phyloP scores from a whole-genome alignment of 805 yeast species.

The Blastobotrys terrestris region DNA sequence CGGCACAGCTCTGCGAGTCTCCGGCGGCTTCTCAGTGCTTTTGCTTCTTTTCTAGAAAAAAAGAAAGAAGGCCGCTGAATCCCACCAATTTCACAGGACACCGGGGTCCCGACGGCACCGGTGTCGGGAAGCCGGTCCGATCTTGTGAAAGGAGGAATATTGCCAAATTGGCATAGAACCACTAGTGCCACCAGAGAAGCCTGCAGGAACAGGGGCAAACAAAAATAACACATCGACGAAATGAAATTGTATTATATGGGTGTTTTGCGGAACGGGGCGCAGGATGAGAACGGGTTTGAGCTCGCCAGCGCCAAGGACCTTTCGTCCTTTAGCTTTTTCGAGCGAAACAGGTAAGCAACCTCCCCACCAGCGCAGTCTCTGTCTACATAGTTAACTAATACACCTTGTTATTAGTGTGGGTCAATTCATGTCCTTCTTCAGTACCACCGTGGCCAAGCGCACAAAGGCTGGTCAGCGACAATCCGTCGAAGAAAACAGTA shows the following conservation, averaged over 20 bases:
- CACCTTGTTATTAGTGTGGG: slow-evolving; percentile 56
- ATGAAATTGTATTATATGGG: slow-evolving; percentile 95
- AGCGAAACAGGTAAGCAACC: slow-evolving; percentile 45
- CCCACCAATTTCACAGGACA: too few relatives aligned
- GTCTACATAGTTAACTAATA: neutral
- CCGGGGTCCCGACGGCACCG: neutral
- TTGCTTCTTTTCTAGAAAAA: too few relatives aligned
- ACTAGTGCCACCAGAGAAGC: neutral
- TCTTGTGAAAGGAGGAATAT: neutral
- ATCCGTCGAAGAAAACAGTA: slow-evolving; percentile 77
- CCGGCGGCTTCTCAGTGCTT: too few relatives aligned
- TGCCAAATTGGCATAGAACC: neutral
- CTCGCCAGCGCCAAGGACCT: slow-evolving; percentile 76
- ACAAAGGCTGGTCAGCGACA: slow-evolving; percentile 89
- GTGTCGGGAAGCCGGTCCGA: neutral
- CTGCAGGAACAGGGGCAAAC: neutral
- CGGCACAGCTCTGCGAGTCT: too few relatives aligned
- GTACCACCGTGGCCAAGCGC: slow-evolving; percentile 84
- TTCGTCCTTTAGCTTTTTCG: slow-evolving; percentile 83
- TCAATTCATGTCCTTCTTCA: slow-evolving; percentile 92
- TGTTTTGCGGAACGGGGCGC: slow-evolving; percentile 56
- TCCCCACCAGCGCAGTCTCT: neutral
- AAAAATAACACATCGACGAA: neutral
- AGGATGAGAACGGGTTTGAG: slow-evolving; percentile 60
- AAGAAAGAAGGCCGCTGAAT: neutral